Percentiles rank a stretch among this genome's conserved stretches.
These are phyloP conservation scores for Biscogniauxia marginata DNA, from an alignment of 2,329 filamentous ascomycete species.

Conservation along the genomic window DNA sequence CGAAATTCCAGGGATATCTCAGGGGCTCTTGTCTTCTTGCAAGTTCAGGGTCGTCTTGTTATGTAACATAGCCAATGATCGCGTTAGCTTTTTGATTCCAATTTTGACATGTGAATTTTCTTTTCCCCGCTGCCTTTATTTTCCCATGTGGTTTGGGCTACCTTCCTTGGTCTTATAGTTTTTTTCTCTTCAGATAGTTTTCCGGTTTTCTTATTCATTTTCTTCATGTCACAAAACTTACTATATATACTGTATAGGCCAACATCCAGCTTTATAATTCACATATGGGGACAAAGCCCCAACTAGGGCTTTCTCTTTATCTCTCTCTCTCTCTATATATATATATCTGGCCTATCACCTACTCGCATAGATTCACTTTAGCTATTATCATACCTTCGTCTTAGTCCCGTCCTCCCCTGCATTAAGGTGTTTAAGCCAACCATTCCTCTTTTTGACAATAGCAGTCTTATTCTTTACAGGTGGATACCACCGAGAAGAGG, in stretches of 20 bases:
- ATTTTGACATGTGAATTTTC: neutral
- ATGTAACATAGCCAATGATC: neutral
- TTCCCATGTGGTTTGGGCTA: neutral
- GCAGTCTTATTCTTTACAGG: neutral
- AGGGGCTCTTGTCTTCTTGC: neutral
- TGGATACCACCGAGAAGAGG: neutral
- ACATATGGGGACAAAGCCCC: too few relatives aligned
- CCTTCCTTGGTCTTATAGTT: neutral
- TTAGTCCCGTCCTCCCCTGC: too few relatives aligned
- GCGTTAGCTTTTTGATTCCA: neutral
- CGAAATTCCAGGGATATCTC: neutral
- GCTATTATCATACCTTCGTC: too few relatives aligned
- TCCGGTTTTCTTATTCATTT: too few relatives aligned
- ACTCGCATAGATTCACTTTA: too few relatives aligned
- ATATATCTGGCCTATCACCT: too few relatives aligned
- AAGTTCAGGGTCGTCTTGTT: neutral
- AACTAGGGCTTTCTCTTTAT: too few relatives aligned
- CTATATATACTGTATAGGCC: too few relatives aligned
- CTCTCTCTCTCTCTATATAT: too few relatives aligned
- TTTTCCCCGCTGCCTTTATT: neutral
- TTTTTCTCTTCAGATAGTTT: neutral
- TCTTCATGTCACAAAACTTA: too few relatives aligned
- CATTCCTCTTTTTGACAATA: neutral
- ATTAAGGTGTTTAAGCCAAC: too few relatives aligned
- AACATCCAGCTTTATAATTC: too few relatives aligned